Conservation (phyloP, 2,329 filamentous ascomycete genomes). For the Apiospora malaysiana region DNA sequence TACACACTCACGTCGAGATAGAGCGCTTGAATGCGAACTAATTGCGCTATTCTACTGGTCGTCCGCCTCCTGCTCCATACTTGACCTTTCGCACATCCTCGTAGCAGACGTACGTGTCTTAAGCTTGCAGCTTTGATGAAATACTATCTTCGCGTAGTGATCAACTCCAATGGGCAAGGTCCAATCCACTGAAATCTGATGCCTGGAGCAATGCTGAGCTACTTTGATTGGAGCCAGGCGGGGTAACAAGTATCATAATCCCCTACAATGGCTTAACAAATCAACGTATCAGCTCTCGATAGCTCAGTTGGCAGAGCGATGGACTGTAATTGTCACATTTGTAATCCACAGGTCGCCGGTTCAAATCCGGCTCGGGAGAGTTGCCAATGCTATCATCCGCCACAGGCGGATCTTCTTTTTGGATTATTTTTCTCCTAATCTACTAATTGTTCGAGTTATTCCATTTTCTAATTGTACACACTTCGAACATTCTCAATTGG, state of each 20-base stretch:
- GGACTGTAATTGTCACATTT: slow-evolving; percentile 18
- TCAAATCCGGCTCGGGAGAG: slow-evolving; percentile 21
- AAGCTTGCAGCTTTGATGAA: neutral
- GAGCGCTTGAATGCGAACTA: neutral
- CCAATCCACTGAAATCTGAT: too few relatives aligned
- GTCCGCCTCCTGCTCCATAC: neutral
- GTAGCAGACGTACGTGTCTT: too few relatives aligned
- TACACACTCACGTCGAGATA: neutral
- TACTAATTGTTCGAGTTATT: too few relatives aligned
- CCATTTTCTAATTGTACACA: too few relatives aligned
- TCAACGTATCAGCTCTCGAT: slow-evolving; percentile 5
- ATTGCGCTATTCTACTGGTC: neutral
- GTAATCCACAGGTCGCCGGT: slow-evolving; percentile 22
- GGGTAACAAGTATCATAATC: neutral
- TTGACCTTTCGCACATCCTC: neutral
- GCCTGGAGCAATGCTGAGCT: too few relatives aligned
- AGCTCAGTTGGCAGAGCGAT: slow-evolving; percentile 23
- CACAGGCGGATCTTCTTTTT: neutral
- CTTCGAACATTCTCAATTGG: too few relatives aligned
- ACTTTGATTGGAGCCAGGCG: too few relatives aligned
- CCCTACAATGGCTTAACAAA: neutral
- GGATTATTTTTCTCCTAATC: neutral
- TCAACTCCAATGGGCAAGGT: too few relatives aligned
- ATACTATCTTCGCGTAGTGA: too few relatives aligned
- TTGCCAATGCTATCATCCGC: slow-evolving; percentile 9